phyloP scores from a whole-genome alignment of 176 grass and related monocot genomes.

The Zea luxurians region DNA sequence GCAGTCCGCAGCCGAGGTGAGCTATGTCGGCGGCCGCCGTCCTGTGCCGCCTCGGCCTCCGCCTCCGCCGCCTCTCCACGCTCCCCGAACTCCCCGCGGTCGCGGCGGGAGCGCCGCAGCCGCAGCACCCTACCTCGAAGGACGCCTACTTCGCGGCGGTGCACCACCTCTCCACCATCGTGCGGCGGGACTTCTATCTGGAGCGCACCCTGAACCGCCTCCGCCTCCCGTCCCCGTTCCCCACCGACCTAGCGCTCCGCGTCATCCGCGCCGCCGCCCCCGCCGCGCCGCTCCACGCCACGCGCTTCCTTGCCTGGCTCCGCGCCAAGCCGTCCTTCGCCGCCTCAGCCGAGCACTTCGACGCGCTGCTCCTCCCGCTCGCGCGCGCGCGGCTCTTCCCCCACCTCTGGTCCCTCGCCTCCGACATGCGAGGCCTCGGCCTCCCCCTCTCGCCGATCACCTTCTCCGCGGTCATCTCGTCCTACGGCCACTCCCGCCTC shows the following conservation, averaged over 20 bases:
- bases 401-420: constrained; percentile 76
- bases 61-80: constrained; percentile 26
- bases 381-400: constrained; percentile 63
- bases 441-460: constrained; percentile 61
- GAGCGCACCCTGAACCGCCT: constrained; percentile 89
- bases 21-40: constrained; percentile 31
- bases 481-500: constrained; percentile 69
- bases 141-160: constrained; percentile 89
- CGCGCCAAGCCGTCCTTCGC: constrained; percentile 53
- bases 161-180: constrained; percentile 81
- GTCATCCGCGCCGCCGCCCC: constrained; percentile 65
- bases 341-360: constrained; percentile 75
- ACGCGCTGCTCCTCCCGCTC: constrained; percentile 79
- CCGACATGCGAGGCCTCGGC: constrained; percentile 69
- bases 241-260: constrained; percentile 76
- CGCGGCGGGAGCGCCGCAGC: not conserved
- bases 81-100: constrained; percentile 5
- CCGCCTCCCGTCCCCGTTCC: constrained; percentile 76
- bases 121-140: constrained; percentile 51
- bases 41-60: constrained; percentile 22
- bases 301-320: constrained; percentile 86
- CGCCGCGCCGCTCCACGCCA: constrained; percentile 64
- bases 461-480: constrained; percentile 79
- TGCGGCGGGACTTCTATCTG: constrained; percentile 94
- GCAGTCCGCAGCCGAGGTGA: not conserved